Base-by-base conservation (phyloP, 306 rosid genomes). In the Sicyos baderoa region DNA sequence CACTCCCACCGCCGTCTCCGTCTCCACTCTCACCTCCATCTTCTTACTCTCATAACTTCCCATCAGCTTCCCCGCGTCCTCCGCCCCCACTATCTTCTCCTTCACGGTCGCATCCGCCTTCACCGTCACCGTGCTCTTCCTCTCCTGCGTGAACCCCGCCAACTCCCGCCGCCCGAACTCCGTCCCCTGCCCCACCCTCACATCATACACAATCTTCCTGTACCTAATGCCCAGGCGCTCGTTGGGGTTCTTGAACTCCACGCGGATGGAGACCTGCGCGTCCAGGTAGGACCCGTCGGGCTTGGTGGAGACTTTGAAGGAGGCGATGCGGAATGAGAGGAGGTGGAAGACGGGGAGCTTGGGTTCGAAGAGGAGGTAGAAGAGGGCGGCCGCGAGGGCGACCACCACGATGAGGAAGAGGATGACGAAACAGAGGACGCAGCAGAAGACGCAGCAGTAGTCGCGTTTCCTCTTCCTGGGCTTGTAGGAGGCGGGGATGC, bases 231-330 rank as follows among this genome's bases (percentile, higher is more conserved):
- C 37, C 2, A 91, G 71, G 60, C 59, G 85, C 0, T 17, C 15
- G 57, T 84, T 91, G 0, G 82, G 82, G 68, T 91, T 91, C 82
- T 78, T 81, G 25, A 84, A 71, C 42, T 91, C 91, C 25, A 92
- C 70, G 47, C 79, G 77, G 10, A 78, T 17, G 6, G 71, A 37
- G 10, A 88, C 73, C 5, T 71, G 15, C 0, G 89, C 82, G 77
- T 80, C 71, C 7, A 92, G 88, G 73, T 71, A 81, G 0, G 79
- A 35, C 3, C 78, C 88, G 47, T 86, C 83, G 10, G 59, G 0
- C 9, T 29, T 79, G 9, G 27, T 15, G 1, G 84, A 66, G 21
- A 86, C 70, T 58, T 84, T 82, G 21, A 87, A 59, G 0, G 15
- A 64, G 0, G 87, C 67, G 27, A 84, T 49, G 55, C 82, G 84